A percentile compares a stretch with the other conserved stretches of the same genome.
Evolutionary conservation across 352 stramenopile species (phyloP).

Genomic region (Globisporangium viniferum): DNA sequence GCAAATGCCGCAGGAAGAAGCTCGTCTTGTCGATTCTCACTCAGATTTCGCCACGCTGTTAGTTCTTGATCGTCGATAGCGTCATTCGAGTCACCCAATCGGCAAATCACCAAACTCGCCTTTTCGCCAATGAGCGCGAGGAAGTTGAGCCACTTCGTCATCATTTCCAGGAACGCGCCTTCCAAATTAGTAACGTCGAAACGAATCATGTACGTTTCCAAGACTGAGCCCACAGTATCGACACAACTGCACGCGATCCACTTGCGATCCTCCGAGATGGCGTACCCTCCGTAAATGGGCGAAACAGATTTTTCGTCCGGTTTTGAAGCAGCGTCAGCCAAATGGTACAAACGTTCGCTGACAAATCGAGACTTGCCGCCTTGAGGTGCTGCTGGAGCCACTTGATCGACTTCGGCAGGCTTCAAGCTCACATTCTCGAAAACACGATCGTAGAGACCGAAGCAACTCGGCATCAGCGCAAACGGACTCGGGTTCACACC

Average conservation of each 20-base stretch:
- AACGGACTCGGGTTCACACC: conserved; percentile 59
- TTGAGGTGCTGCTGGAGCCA: not conserved
- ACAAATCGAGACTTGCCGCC: conserved; percentile 34
- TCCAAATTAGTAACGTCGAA: conserved; percentile 28
- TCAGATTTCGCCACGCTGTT: conserved; percentile 36
- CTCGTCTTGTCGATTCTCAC: conserved; percentile 24
- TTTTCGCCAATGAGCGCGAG: conserved; percentile 55
- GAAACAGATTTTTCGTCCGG: conserved; percentile 14
- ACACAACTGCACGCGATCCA: conserved; percentile 56
- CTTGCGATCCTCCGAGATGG: conserved; percentile 49
- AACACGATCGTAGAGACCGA: conserved; percentile 70
- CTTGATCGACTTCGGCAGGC: conserved; percentile 14
- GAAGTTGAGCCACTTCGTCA: conserved; percentile 52
- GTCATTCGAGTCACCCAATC: conserved; percentile 23
- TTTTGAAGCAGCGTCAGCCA: conserved; percentile 23
- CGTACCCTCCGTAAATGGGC: conserved; percentile 53
- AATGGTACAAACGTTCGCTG: conserved; percentile 62
- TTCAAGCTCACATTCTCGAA: conserved; percentile 57
- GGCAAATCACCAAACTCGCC: conserved; percentile 40
- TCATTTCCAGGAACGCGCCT: conserved; percentile 36
- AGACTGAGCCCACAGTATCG: conserved; percentile 55
- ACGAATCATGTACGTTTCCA: conserved; percentile 50
- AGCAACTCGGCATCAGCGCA: conserved; percentile 50
- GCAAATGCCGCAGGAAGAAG: conserved; percentile 34
- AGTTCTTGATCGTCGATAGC: conserved; percentile 31